These are phyloP conservation scores for Botryobasidium botryosum DNA, from an alignment of 768 basidiomycete species.

Conservation along the genomic window DNA sequence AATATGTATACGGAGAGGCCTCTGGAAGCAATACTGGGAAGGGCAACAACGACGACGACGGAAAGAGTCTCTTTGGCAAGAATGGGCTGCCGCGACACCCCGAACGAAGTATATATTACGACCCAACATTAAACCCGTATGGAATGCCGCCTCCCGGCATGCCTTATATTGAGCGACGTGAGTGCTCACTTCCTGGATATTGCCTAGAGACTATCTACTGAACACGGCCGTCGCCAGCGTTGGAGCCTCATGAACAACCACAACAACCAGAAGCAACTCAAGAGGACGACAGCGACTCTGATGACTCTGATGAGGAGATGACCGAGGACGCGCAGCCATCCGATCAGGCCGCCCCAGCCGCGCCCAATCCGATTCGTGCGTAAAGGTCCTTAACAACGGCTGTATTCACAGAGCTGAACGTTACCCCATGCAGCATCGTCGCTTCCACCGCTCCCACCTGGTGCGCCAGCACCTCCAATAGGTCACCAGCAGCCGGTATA, in stretches of 20 bases:
- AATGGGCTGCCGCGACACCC: constrained; percentile 78
- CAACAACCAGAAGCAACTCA: constrained; percentile 11
- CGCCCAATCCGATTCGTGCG: no score
- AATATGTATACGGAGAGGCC: constrained; percentile 74
- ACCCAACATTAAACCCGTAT: constrained; percentile 82
- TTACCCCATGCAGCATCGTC: constrained; percentile 12
- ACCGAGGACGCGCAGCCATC: no score
- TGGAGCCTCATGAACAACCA: constrained; percentile 16
- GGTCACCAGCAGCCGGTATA: no score
- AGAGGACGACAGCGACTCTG: constrained; percentile 11
- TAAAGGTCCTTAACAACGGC: no score
- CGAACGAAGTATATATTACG: constrained; percentile 85
- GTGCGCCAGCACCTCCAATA: constrained; percentile 19
- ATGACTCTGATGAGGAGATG: constrained; percentile 1
- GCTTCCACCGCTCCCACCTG: constrained; percentile 18
- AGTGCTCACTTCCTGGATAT: no score
- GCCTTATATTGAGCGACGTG: constrained; percentile 84
- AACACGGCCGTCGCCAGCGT: background rate
- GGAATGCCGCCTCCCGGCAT: constrained; percentile 92
- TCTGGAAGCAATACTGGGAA: background rate
- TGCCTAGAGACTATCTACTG: no score
- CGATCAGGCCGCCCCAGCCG: no score
- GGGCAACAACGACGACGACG: background rate
- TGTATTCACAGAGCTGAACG: no score
- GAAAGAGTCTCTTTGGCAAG: constrained; percentile 43